Base-by-base conservation (phyloP, 768 basidiomycete genomes). In the Tricholoma terreum region DNA sequence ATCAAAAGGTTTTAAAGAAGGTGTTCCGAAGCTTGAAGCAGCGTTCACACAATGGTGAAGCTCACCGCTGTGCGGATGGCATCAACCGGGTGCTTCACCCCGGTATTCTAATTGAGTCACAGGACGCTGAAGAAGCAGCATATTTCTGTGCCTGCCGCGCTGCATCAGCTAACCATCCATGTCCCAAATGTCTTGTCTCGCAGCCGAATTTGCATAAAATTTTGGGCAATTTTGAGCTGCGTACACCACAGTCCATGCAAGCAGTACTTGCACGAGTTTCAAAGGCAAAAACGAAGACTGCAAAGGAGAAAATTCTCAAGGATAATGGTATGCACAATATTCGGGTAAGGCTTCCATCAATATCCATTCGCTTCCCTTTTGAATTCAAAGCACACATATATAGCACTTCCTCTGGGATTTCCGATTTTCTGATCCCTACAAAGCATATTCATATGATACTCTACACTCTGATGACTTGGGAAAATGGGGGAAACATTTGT, bases 101-200 rank as follows among this genome's bases (percentile, higher is more conserved):
- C 6, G 68, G 69, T 0, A 59, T 72, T 42, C 56, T 66, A 4
- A 68, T 71, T 50, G 52, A 59, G 45, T 69, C 66, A 21, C 63
- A 72, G 33, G 72, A 73, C 43, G 63, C 56, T 9, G 69, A 73
- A 60, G 71, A 73, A 50, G 68, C 70, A 0, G 36, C 62, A 0
- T 64, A 65, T 31, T 66, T 67, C 30, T 65, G 62, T 57, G 62
- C 55, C 5, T 69, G 67, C 49, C 61, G 52, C 1, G 66, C 66
- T 22, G 66, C 66, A 6, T 42, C 43, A 10, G 69, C 71, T 3
- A 65, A 64, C 52, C 54, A 63, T 54, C 71, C 71, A n/a, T 73
- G 72, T 52, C 66, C 69, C 0, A 65, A 66, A 52, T 73, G 71
- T 31, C 66, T 71, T 3, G 68, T 71, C 14, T 42, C 52, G 4